Evolutionary conservation across 2,329 filamentous ascomycete species (phyloP), one percentile per base, ranked within the genome.

Genomic region (Phyllachora maydis): DNA sequence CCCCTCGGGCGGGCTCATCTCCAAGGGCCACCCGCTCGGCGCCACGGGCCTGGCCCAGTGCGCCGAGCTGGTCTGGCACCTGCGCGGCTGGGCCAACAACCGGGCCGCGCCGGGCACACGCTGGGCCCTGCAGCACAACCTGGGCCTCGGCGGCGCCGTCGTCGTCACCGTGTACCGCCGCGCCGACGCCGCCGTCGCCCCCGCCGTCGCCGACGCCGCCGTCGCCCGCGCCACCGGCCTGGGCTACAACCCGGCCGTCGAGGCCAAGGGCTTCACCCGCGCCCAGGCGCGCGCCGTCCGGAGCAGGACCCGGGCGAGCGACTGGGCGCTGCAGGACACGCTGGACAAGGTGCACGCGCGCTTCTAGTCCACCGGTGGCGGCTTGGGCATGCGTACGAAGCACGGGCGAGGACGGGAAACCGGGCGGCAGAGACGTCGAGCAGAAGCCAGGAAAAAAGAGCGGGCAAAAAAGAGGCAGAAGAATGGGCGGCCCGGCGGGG

Each of bases 51-150:
- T 95, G 24, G 88, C 85, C 8, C 85, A 95, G 52, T 93, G 83
- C 43, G 79, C 85, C 4, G 85, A 95, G 53, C 57, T 95, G 8
- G 77, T 90, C 14, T 95, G 85, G 85, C 85, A 95, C 42, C 58
- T 95, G 37, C 67, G 85, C 33, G 85, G 85, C 8, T 93, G 85
- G 85, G 85, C 85, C 11, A 92, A 88, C 50, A 93, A 93, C 56
- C 64, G 85, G 19, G 53, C 68, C 10, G 61, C 76, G 2, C 53
- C 65, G 11, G 59, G 60, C 28, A 88, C 82, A 1, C 65, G 53
- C 30, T 68, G 67, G 28, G 77, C 75, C 27, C 54, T 95, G 33
- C 83, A 93, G 55, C 88, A 95, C 45, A 95, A 95, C 42, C 59
- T 95, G 2, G 88, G 85, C 1, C 59, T 95, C 4, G 85, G 85